A percentile compares a stretch with the other conserved stretches of the same genome.
These are phyloP conservation scores for Ajuga chamaepitys DNA, from an alignment of 257 asterid species.

Conservation along the genomic window DNA sequence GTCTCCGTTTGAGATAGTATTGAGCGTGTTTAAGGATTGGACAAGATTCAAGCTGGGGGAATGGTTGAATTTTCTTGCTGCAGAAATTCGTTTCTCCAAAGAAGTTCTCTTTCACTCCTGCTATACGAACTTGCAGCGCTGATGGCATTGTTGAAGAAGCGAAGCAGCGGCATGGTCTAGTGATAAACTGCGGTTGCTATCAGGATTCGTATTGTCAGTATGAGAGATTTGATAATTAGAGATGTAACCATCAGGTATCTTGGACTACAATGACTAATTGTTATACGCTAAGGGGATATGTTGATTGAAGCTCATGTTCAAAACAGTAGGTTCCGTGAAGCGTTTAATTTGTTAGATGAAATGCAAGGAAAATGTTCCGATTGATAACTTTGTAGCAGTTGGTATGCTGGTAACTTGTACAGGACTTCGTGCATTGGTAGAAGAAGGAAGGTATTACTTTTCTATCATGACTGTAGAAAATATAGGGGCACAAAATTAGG, in stretches of 20 bases:
- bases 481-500: too few relatives aligned
- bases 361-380: constrained; percentile 43
- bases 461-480: constrained; percentile 47
- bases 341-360: constrained; percentile 45
- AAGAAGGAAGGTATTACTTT: constrained; percentile 58
- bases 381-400: constrained; percentile 75
- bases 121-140: constrained; percentile 55
- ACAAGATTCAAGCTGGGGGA: too few relatives aligned
- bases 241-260: constrained; percentile 52
- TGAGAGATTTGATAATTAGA: constrained; percentile 36
- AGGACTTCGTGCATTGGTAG: constrained; percentile 62
- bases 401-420: constrained; percentile 78
- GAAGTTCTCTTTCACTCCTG: constrained; percentile 57
- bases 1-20: too few relatives aligned
- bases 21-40: too few relatives aligned
- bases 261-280: constrained; percentile 90
- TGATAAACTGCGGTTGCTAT: constrained; percentile 49
- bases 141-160: constrained; percentile 35
- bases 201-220: constrained; percentile 69
- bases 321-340: constrained; percentile 44
- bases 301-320: constrained; percentile 65
- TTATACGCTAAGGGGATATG: constrained; percentile 38
- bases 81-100: constrained; percentile 38
- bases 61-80: too few relatives aligned
- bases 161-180: constrained; percentile 62